These are phyloP conservation scores for Torulaspora globosa DNA, from an alignment of 1,139 yeast genomes.

Conservation along the genomic window DNA sequence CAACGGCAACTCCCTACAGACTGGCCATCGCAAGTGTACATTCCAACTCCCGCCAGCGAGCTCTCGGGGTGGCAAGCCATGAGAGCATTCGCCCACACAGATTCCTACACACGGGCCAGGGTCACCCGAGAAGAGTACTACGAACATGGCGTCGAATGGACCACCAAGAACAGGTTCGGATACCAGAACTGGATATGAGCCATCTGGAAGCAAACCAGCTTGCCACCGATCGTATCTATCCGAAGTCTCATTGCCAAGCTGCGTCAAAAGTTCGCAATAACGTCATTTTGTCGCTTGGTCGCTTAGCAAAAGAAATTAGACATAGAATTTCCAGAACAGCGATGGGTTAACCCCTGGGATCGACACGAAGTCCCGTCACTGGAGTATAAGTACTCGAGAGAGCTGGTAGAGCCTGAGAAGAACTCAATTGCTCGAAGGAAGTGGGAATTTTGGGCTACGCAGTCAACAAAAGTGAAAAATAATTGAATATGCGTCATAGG, in stretches of 20 bases:
- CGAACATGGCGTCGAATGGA: slow-evolving; percentile 81
- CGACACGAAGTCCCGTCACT: neutral
- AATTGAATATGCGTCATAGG: slow-evolving; percentile 13
- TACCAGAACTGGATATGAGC: slow-evolving; percentile 42
- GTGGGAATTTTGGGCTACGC: neutral
- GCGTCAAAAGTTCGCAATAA: slow-evolving; percentile 2
- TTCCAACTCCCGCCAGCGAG: slow-evolving; percentile 41
- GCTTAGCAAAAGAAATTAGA: slow-evolving; percentile 8
- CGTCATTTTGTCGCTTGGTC: slow-evolving; percentile 11
- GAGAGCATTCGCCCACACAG: slow-evolving; percentile 49
- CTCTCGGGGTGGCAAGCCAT: slow-evolving; percentile 58
- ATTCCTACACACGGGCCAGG: slow-evolving; percentile 49
- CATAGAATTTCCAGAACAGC: slow-evolving; percentile 1
- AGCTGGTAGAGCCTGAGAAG: neutral
- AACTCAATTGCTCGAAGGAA: slow-evolving; percentile 4
- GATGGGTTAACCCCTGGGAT: slow-evolving; percentile 2
- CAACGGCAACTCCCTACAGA: slow-evolving; percentile 64
- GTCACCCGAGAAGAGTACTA: slow-evolving; percentile 74
- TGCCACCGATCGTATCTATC: neutral
- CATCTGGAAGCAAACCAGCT: neutral
- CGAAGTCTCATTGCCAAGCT: neutral
- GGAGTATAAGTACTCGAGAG: neutral
- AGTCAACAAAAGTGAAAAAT: neutral
- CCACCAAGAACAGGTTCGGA: slow-evolving; percentile 68
- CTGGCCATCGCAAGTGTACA: slow-evolving; percentile 56